Conservation (phyloP, 805 yeast species). For the Ogataea degrootiae region DNA sequence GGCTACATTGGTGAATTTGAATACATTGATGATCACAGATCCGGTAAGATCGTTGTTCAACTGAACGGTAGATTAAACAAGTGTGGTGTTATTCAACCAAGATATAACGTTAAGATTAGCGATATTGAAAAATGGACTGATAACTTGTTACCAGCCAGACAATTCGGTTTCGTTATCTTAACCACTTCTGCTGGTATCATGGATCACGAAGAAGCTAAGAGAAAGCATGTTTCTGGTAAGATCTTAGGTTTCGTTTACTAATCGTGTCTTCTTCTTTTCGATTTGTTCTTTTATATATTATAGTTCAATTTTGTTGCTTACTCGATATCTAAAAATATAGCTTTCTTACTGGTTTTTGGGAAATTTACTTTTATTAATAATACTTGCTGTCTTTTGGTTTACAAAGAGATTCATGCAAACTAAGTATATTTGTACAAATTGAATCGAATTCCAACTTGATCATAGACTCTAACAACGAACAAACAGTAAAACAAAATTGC, state of each 20-base stretch:
- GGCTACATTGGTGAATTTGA: constrained; percentile 97
- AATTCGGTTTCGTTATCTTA: constrained; percentile 95
- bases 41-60: constrained; percentile 96
- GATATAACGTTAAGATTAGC: constrained; percentile 93
- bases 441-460: too few relatives aligned
- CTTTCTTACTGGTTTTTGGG: too few relatives aligned
- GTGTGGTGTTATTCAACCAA: constrained; percentile 98
- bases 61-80: constrained; percentile 98
- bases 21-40: constrained; percentile 99
- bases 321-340: too few relatives aligned
- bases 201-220: constrained; percentile 99
- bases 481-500: too few relatives aligned
- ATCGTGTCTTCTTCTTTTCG: constrained; percentile 3
- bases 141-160: constrained; percentile 98
- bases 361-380: too few relatives aligned
- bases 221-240: constrained; percentile 99
- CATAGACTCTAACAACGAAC: too few relatives aligned
- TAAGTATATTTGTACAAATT: too few relatives aligned
- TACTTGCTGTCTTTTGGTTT: too few relatives aligned
- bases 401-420: too few relatives aligned
- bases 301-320: too few relatives aligned
- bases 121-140: constrained; percentile 99
- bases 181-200: constrained; percentile 99
- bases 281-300: too few relatives aligned
- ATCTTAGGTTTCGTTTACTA: constrained; percentile 97